Base-by-base conservation (phyloP, 2,329 filamentous ascomycete species). In the Epichloe gansuensis region DNA sequence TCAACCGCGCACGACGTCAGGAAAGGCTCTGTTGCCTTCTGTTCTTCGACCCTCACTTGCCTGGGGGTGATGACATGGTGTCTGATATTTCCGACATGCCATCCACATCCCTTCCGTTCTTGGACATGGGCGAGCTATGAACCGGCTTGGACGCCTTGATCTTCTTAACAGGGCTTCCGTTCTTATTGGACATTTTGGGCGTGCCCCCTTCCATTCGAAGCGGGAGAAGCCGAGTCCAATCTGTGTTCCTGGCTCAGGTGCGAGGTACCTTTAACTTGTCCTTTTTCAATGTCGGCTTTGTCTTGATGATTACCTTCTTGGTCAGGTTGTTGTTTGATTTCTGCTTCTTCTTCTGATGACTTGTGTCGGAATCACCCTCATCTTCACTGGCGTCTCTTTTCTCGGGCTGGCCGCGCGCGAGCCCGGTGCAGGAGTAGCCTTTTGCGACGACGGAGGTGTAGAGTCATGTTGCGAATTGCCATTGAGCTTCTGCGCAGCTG, bases 401-500 rank as follows among this genome's bases (percentile, higher is more conserved):
- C 75, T 73, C 4, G 78, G 78, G 56, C 77, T 82, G 25, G 67
- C 66, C 21, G 73, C 76, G 50, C 76, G 71, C 12, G 77, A 81
- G 7, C 70, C 73, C 2, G 80, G 76, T 15, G 69, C 67, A 1
- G 81, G 81, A 2, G 81, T 84, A 39, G 76, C 78, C 61, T 81
- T 82, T 60, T 82, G 80, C 57, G 80, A 83, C 34, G 76, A 76
- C 15, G 81, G 80, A 9, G 80, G 80, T 43, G 80, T 83, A 47
- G 72, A 70, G 54, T 80, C 78, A 58, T 75, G 71, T 56, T 76
- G 74, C 53, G 73, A 78, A 54, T 69, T 74, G 55, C 75, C 77
- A 57, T 81, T 80, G 56, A 84, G 78, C 68, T 83, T 83, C 58
- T 80, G 76, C 9, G 80, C 77, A 11, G 81, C 81, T 7, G 78